These are phyloP conservation scores for Eragrostis nindensis DNA, from an alignment of 176 grass and related monocot genomes.

Conservation along the genomic window DNA sequence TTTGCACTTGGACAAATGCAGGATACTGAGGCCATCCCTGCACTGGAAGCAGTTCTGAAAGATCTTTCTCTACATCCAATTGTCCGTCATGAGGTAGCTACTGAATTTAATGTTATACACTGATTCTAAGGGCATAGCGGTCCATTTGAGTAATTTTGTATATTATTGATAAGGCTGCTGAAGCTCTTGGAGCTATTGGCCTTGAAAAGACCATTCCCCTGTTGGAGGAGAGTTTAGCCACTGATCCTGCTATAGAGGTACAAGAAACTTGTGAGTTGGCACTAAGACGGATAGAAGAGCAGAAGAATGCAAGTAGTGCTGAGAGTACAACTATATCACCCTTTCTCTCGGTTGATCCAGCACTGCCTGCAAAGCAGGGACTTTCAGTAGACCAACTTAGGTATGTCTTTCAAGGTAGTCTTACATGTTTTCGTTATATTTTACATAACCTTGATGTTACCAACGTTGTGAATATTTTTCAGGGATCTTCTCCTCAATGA, in stretches of 20 bases:
- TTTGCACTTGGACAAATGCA: constrained; percentile 99
- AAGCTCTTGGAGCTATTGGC: constrained; percentile 96
- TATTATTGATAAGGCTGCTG: constrained; percentile 72
- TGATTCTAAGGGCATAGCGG: constrained; percentile 15
- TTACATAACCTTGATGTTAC: constrained; percentile 2
- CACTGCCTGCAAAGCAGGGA: constrained; percentile 67
- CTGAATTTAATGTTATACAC: not conserved
- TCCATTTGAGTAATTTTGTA: constrained; percentile 16
- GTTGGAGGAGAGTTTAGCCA: constrained; percentile 71
- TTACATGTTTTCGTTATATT: not conserved
- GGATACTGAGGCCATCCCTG: constrained; percentile 83
- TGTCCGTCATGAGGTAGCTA: constrained; percentile 89
- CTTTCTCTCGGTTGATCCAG: constrained; percentile 95
- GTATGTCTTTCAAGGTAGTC: constrained; percentile 31
- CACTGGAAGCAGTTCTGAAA: constrained; percentile 80
- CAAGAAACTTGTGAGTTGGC: constrained; percentile 92
- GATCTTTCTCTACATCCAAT: constrained; percentile 95
- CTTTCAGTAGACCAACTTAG: constrained; percentile 73
- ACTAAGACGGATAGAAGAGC: constrained; percentile 75
- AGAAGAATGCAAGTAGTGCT: constrained; percentile 51
- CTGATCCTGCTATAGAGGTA: constrained; percentile 89
- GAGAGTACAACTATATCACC: constrained; percentile 57
- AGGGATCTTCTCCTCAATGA: constrained; percentile 86
- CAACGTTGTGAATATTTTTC: constrained; percentile 28
- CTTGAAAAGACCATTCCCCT: constrained; percentile 60